These are phyloP conservation scores for Populus deltoides DNA, from an alignment of 345 rosid species.

Conservation along the genomic window DNA sequence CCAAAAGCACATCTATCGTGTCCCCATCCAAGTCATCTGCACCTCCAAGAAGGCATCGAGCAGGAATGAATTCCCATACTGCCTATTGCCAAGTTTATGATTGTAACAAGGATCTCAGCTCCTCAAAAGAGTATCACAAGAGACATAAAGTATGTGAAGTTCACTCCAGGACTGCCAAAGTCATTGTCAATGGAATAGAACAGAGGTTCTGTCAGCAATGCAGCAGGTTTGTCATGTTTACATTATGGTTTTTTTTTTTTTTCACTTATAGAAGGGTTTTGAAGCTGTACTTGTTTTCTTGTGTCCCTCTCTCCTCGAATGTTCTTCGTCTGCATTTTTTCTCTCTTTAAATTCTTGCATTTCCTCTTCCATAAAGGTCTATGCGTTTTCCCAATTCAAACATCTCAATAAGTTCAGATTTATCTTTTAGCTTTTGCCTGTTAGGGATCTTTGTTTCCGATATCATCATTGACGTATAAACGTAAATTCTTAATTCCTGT, in stretches of 20 bases:
- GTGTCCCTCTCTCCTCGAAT: no score
- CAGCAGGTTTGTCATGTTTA: slow-evolving; percentile 40
- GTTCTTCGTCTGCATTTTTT: no score
- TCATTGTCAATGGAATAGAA: slow-evolving; percentile 48
- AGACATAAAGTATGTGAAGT: slow-evolving; percentile 58
- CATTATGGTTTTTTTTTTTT: neutral
- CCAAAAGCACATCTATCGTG: neutral
- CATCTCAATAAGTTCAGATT: neutral
- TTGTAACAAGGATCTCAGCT: slow-evolving; percentile 51
- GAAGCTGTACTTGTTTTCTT: no score
- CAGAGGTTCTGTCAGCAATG: slow-evolving; percentile 69
- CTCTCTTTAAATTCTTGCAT: no score
- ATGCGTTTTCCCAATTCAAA: neutral
- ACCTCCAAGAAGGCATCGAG: slow-evolving; percentile 10
- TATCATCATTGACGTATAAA: neutral
- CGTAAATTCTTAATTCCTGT: neutral
- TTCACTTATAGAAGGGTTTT: no score
- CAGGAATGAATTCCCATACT: slow-evolving; percentile 24
- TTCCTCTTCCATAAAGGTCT: neutral
- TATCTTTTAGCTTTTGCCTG: neutral
- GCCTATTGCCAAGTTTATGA: slow-evolving; percentile 55
- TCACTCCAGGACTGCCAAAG: slow-evolving; percentile 56
- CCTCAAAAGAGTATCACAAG: slow-evolving; percentile 56
- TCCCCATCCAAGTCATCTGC: slow-evolving; percentile 13
- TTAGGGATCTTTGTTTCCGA: neutral